A percentile compares a stretch with the other conserved stretches of the same genome.
Evolutionary conservation across 2,329 filamentous ascomycete genomes (phyloP).

Genomic region (Metarhizium album): DNA sequence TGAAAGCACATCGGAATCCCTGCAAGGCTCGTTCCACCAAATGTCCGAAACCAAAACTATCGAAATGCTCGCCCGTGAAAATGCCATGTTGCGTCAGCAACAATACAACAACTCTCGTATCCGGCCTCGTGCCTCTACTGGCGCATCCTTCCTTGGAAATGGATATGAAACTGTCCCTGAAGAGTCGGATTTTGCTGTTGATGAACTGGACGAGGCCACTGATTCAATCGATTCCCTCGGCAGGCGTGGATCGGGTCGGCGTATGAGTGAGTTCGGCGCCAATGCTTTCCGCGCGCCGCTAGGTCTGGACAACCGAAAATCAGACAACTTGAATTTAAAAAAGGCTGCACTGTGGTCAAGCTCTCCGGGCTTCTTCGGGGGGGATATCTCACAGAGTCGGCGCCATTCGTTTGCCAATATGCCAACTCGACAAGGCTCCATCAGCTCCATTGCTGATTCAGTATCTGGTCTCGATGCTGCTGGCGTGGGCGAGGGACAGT

Average conservation of each 20-base stretch:
- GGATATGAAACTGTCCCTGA: slow-evolving; percentile 50
- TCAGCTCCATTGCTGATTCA: slow-evolving; percentile 48
- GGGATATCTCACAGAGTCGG: slow-evolving; percentile 60
- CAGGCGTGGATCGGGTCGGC: slow-evolving; percentile 35
- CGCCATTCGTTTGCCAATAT: slow-evolving; percentile 71
- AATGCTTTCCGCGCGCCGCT: slow-evolving; percentile 36
- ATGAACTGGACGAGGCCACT: slow-evolving; percentile 54
- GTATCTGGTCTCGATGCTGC: slow-evolving; percentile 35
- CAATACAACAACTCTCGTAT: slow-evolving; percentile 33
- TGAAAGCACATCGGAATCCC: slow-evolving; percentile 40
- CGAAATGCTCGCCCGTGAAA: slow-evolving; percentile 51
- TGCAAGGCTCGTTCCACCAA: slow-evolving; percentile 40
- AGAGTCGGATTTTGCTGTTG: slow-evolving; percentile 62
- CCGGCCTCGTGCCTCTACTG: slow-evolving; percentile 47
- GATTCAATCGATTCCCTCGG: slow-evolving; percentile 37
- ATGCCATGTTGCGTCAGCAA: slow-evolving; percentile 49
- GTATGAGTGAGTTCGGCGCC: slow-evolving; percentile 47
- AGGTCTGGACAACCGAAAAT: slow-evolving; percentile 48
- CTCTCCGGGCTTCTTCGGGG: slow-evolving; percentile 54
- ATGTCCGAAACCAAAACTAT: slow-evolving; percentile 50
- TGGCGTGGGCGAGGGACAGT: slow-evolving; percentile 29
- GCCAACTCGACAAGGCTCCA: slow-evolving; percentile 52
- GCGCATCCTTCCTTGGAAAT: slow-evolving; percentile 42
- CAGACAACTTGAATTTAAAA: slow-evolving; percentile 48
- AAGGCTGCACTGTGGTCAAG: slow-evolving; percentile 62